Conservation (phyloP, 2,329 filamentous ascomycete genomes). For the Neocatenulostroma microsporum region DNA sequence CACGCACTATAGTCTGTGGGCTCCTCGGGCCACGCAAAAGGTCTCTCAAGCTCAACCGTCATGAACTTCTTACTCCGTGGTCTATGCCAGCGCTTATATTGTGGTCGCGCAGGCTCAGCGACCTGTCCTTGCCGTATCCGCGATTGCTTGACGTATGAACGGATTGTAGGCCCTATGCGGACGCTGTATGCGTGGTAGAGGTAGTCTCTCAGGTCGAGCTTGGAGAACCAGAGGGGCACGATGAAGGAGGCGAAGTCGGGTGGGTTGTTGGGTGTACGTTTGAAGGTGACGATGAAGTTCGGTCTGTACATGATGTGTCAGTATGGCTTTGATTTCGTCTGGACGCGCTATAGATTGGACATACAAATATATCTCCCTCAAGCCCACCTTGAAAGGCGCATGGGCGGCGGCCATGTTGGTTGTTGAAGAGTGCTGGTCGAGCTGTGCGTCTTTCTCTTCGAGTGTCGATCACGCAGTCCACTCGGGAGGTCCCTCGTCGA, state of each 20-base stretch:
- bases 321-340: conserved; percentile 2
- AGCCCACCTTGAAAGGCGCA: conserved; percentile 25
- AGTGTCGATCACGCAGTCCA: too few relatives aligned
- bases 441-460: too few relatives aligned
- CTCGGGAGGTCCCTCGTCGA: too few relatives aligned
- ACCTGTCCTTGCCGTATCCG: conserved; percentile 48
- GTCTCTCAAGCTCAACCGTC: conserved; percentile 80
- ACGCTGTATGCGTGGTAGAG: conserved; percentile 80
- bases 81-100: conserved; percentile 52
- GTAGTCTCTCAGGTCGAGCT: conserved; percentile 94
- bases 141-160: conserved; percentile 70
- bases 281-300: conserved; percentile 69
- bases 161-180: conserved; percentile 56
- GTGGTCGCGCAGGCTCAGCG: conserved; percentile 10
- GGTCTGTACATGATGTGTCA: conserved; percentile 49
- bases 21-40: conserved; percentile 77
- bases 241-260: conserved; percentile 81
- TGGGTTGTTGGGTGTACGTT: conserved; percentile 63
- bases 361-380: conserved; percentile 32
- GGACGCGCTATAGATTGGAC: conserved; percentile 5
- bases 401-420: conserved; percentile 6
- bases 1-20: conserved; percentile 52
- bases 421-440: not conserved
- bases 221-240: conserved; percentile 87
- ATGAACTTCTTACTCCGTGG: conserved; percentile 77